A percentile compares a stretch with the other conserved stretches of the same genome.
These are phyloP conservation scores for Sequoia sempervirens DNA, from an alignment of 75 land plant species.

Conservation along the genomic window DNA sequence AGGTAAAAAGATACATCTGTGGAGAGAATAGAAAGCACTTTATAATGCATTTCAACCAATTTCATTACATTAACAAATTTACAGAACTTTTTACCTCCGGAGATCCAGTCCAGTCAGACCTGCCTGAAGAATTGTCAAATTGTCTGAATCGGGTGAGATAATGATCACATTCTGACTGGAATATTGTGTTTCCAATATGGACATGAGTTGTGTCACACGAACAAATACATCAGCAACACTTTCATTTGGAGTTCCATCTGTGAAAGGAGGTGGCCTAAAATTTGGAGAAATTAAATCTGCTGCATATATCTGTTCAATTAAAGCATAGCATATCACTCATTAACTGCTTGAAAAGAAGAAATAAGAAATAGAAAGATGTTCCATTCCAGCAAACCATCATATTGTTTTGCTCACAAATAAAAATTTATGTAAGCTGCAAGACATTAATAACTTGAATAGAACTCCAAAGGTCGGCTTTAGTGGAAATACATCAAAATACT, in stretches of 20 bases:
- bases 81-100: conserved; percentile 53
- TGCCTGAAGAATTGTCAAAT: conserved; percentile 81
- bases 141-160: conserved; percentile 95
- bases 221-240: conserved; percentile 91
- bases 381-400: not conserved
- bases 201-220: conserved; percentile 94
- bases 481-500: not conserved
- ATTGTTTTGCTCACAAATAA: not conserved
- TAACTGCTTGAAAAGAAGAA: not conserved
- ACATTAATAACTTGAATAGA: not conserved
- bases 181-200: conserved; percentile 90
- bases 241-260: conserved; percentile 96
- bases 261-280: conserved; percentile 75
- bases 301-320: conserved; percentile 58
- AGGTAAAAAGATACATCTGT: not conserved
- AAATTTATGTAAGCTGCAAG: not conserved
- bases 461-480: not conserved
- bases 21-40: conserved; percentile 6
- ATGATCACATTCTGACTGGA: conserved; percentile 71
- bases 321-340: not conserved
- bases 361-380: not conserved
- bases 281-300: conserved; percentile 63
- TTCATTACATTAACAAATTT: not conserved
- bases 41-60: not conserved
- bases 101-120: conserved; percentile 83